phyloP scores from a whole-genome alignment of 345 rosid species.

The Arabis alpina region DNA sequence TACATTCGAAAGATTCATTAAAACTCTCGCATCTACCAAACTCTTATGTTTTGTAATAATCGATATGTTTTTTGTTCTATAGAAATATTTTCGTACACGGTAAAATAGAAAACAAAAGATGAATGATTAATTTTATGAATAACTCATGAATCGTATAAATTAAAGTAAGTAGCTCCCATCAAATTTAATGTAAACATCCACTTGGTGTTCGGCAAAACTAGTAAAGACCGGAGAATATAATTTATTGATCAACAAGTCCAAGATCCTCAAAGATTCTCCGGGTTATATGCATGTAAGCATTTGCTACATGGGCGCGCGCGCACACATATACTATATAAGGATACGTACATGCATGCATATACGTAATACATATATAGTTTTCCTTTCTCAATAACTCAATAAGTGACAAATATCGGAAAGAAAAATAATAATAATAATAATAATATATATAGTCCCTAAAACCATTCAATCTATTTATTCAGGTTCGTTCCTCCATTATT shows the following conservation, averaged over 20 bases:
- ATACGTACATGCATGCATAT: background rate
- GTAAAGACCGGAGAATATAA: slow-evolving; percentile 42
- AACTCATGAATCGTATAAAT: background rate
- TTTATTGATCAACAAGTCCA: slow-evolving; percentile 42
- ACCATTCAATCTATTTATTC: slow-evolving; percentile 15
- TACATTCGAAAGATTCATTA: background rate
- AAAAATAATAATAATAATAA: slow-evolving; percentile 10
- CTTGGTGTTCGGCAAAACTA: slow-evolving; percentile 42
- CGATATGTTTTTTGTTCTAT: background rate
- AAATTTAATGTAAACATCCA: slow-evolving; percentile 44
- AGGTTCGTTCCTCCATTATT: slow-evolving; percentile 11
- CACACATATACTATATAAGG: background rate
- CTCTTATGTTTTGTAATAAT: background rate
- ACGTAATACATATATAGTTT: slow-evolving; percentile 2
- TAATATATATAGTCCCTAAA: background rate
- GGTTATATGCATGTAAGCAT: slow-evolving; percentile 32
- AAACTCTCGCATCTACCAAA: slow-evolving; percentile 4
- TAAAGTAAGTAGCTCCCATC: background rate
- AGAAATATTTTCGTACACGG: slow-evolving; percentile 21
- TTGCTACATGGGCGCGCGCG: background rate
- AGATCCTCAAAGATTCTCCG: slow-evolving; percentile 40
- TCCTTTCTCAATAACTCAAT: slow-evolving; percentile 6
- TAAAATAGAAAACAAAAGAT: slow-evolving; percentile 22
- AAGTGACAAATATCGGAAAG: background rate
- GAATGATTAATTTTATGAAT: slow-evolving; percentile 20